Percentiles rank a stretch among this genome's conserved stretches.
Conservation (phyloP, 495 filamentous ascomycete genomes). For the Daldinia caldariorum region DNA sequence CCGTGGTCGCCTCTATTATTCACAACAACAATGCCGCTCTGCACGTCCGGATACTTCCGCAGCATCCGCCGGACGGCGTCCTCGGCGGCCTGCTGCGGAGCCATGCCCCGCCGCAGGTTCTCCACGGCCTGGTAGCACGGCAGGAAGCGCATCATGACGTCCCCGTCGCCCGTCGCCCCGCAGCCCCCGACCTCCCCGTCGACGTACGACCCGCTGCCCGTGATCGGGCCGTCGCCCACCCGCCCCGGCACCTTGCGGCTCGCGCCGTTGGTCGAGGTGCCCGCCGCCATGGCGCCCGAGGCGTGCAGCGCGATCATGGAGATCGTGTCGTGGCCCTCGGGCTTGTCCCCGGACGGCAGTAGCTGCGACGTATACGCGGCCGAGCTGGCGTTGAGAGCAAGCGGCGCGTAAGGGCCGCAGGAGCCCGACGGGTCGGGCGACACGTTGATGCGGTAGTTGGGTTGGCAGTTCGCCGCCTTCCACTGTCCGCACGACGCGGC, state of each 20-base stretch:
- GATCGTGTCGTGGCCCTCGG: constrained; percentile 57
- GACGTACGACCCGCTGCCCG: constrained; percentile 60
- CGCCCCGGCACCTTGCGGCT: constrained; percentile 58
- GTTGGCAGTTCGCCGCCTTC: constrained; percentile 50
- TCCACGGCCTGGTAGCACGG: constrained; percentile 63
- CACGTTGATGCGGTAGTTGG: constrained; percentile 56
- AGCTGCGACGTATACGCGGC: not conserved
- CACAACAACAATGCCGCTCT: constrained; percentile 59
- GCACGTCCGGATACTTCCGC: constrained; percentile 52
- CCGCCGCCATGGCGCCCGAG: constrained; percentile 55
- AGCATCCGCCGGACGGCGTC: constrained; percentile 59
- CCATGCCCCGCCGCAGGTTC: constrained; percentile 56
- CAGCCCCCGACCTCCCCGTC: constrained; percentile 61
- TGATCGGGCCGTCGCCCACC: constrained; percentile 61
- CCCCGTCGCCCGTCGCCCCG: constrained; percentile 61
- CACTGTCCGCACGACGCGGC: constrained; percentile 50
- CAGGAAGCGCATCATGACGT: constrained; percentile 63
- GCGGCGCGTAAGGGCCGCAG: constrained; percentile 56
- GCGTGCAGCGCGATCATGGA: constrained; percentile 56
- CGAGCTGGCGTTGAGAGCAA: constrained; percentile 18
- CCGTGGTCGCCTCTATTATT: constrained; percentile 54
- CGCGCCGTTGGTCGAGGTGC: constrained; percentile 61
- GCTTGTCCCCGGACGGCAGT: not conserved
- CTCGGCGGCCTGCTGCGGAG: constrained; percentile 54
- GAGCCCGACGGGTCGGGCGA: constrained; percentile 47